Conservation (phyloP, 1,284 basidiomycete species). For the Cryptococcus wingfieldii region DNA sequence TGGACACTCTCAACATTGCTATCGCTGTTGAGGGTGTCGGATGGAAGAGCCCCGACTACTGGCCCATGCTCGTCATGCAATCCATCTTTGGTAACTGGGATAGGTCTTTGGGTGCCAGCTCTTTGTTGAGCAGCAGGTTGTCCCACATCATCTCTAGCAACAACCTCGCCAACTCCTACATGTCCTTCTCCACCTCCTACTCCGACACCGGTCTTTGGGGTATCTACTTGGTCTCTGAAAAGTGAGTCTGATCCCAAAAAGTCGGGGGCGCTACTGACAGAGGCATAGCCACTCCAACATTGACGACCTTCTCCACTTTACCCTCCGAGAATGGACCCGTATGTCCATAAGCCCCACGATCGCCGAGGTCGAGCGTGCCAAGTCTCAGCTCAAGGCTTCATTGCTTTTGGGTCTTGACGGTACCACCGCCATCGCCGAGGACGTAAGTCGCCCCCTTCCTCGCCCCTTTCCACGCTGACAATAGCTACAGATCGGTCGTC, state of each 20-base stretch:
- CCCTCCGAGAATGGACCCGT: slow-evolving; percentile 92
- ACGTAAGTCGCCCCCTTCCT: slow-evolving; percentile 48
- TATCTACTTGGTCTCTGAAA: slow-evolving; percentile 95
- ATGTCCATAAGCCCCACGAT: slow-evolving; percentile 84
- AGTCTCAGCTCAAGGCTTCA: slow-evolving; percentile 95
- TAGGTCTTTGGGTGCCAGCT: slow-evolving; percentile 85
- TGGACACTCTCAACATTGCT: slow-evolving; percentile 85
- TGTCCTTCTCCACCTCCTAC: slow-evolving; percentile 99
- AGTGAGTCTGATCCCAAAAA: slow-evolving; percentile 48
- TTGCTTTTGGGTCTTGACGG: slow-evolving; percentile 89
- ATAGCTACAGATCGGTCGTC: slow-evolving; percentile 68
- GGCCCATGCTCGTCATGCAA: slow-evolving; percentile 98
- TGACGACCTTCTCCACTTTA: slow-evolving; percentile 92
- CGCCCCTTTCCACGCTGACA: neutral
- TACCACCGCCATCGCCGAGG: slow-evolving; percentile 93
- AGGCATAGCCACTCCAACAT: slow-evolving; percentile 63
- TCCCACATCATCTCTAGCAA: slow-evolving; percentile 87
- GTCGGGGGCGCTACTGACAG: neutral
- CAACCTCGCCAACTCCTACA: slow-evolving; percentile 98
- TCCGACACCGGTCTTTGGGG: slow-evolving; percentile 99
- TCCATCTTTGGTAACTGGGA: slow-evolving; percentile 99
- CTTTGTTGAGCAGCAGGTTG: slow-evolving; percentile 84
- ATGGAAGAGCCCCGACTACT: slow-evolving; percentile 98
- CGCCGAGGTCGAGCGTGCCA: slow-evolving; percentile 91
- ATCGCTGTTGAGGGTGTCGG: slow-evolving; percentile 97